A percentile compares a stretch with the other conserved stretches of the same genome.
These are phyloP conservation scores for Syncephalastrum sp. DNA, from an alignment of 371 early-diverging fungal genomes.

Conservation along the genomic window DNA sequence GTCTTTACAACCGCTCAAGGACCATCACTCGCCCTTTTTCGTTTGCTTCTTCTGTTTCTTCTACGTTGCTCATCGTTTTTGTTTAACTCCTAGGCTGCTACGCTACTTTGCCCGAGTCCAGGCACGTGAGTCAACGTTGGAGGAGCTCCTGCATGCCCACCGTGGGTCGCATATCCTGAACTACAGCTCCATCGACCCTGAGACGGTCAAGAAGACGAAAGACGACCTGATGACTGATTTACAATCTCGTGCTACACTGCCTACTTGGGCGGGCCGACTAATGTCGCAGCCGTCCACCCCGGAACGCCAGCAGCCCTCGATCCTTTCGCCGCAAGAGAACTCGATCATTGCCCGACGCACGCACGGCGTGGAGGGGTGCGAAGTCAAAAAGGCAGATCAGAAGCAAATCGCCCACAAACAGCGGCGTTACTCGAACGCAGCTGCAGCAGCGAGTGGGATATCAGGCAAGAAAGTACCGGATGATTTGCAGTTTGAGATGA, in stretches of 20 bases:
- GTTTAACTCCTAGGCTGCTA: constrained; percentile 33
- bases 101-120: constrained; percentile 52
- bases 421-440: constrained; percentile 36
- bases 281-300: constrained; percentile 2
- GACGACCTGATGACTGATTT: constrained; percentile 18
- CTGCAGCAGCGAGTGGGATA: constrained; percentile 21
- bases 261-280: constrained; percentile 23
- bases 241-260: constrained; percentile 19
- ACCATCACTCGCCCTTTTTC: no score
- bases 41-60: background rate
- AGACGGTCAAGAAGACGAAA: constrained; percentile 6
- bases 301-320: constrained; percentile 2
- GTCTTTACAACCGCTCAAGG: background rate
- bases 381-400: constrained; percentile 91
- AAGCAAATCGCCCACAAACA: constrained; percentile 88
- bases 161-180: constrained; percentile 54
- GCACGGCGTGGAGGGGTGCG: constrained; percentile 40
- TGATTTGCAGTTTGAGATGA: constrained; percentile 42
- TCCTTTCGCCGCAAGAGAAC: constrained; percentile 2
- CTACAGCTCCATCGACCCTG: constrained; percentile 35
- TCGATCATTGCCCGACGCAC: constrained; percentile 12
- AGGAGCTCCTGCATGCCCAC: constrained; percentile 56
- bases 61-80: background rate
- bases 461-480: background rate
- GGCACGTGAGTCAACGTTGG: constrained; percentile 49